Evolutionary conservation across 495 filamentous ascomycete genomes (phyloP), one percentile per base, ranked within the genome.

Genomic region (Choiromyces venosus): DNA sequence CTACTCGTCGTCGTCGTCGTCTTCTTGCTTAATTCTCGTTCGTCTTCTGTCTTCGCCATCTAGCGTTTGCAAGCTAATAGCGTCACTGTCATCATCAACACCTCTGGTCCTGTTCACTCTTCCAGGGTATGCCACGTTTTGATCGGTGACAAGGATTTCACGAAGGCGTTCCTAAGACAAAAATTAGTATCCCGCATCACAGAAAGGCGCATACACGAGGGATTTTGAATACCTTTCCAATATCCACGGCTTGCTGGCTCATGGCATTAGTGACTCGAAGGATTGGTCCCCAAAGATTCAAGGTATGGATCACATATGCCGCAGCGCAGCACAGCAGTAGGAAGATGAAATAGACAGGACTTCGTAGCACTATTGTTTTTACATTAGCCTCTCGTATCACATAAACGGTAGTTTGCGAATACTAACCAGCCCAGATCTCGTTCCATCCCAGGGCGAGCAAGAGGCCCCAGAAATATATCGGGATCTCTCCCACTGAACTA

Each of bases 231-330:
- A 80, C 91, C 85, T 96, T 97, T 77, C 91, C 92, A 75, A 97
- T 91, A 70, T 94, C 92, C 21, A 97, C 71, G 1, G 91, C 96
- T 83, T 98, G 95, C 75, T 88, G 86, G 19, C 88, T 88, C 21
- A 96, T 96, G 25, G 95, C 95, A 78, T 95, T 92, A 69, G 88
- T 88, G 92, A 99, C 96, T 78, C 94, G 92, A 74, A 93, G 83
- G 85, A 99, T 98, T 1, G 95, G 96, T 2, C 95, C 94, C 87
- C 95, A 94, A 12, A 99, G 88, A 80, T 97, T 97, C 69, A 98
- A 90, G 38, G 87, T 92, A 82, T 94, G 97, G 29, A 94, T 93
- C 35, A 97, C 85, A 78, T 98, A 99, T 19, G 89, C 91, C 36
- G 87, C 92, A 33, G 89, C 87, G 38, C 86, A 91, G 36, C 89